These are phyloP conservation scores for Paecilomyces formosus DNA, from an alignment of 2,329 filamentous ascomycete species.

Conservation along the genomic window DNA sequence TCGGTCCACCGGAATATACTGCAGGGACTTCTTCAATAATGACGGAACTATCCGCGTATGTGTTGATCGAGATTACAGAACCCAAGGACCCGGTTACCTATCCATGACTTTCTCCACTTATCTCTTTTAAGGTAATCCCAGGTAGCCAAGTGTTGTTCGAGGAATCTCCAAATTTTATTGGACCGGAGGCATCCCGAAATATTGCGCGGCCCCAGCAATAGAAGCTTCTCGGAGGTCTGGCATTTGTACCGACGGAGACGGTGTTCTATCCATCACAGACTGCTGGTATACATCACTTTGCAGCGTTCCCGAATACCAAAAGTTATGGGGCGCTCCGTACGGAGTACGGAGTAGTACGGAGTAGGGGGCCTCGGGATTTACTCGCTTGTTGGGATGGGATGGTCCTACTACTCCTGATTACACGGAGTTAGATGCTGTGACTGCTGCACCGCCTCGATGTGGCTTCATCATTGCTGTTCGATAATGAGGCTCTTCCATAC, in stretches of 20 bases:
- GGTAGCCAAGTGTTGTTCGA: not conserved
- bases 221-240: not conserved
- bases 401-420: not conserved
- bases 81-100: not conserved
- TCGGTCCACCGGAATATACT: not conserved
- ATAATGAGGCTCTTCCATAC: not conserved
- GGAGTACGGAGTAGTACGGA: too few relatives aligned
- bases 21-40: not conserved
- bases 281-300: not conserved
- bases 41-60: not conserved
- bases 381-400: not conserved
- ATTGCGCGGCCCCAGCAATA: not conserved
- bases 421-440: not conserved
- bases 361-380: not conserved
- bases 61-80: not conserved
- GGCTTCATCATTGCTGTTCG: not conserved
- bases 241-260: not conserved
- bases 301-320: not conserved
- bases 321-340: not conserved
- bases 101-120: not conserved
- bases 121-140: not conserved
- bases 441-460: not conserved
- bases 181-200: not conserved
- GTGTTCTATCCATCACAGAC: not conserved
- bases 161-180: not conserved